Evolutionary conservation across 352 stramenopile species (phyloP).

Genomic region (Phytophthora europaea): DNA sequence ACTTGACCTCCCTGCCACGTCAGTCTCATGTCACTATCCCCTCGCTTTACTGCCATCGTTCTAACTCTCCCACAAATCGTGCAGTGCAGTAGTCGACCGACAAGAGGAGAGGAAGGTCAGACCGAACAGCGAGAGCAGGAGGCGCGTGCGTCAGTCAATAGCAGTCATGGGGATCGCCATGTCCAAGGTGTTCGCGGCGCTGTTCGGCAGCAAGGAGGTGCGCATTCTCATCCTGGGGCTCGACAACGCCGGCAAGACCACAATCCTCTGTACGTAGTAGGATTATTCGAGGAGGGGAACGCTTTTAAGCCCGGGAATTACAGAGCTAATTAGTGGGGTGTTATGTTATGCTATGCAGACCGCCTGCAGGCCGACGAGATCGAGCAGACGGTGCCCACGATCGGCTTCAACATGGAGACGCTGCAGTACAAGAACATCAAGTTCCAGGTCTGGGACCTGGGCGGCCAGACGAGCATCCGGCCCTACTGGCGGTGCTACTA

Average conservation of each 20-base stretch:
- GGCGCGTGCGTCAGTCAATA: background rate
- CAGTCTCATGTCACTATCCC: slow-evolving; percentile 20
- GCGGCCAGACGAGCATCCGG: slow-evolving; percentile 99
- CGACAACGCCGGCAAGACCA: slow-evolving; percentile 99
- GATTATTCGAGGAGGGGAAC: background rate
- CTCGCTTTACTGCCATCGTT: slow-evolving; percentile 9
- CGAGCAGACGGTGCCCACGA: slow-evolving; percentile 99
- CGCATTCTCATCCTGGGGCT: slow-evolving; percentile 99
- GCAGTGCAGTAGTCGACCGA: no score
- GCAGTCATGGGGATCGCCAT: slow-evolving; percentile 97
- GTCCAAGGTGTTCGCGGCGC: slow-evolving; percentile 96
- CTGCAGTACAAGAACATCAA: slow-evolving; percentile 95
- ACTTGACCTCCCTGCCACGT: slow-evolving; percentile 12
- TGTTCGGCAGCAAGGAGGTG: slow-evolving; percentile 99
- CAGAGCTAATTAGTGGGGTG: slow-evolving; percentile 1
- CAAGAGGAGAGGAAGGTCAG: slow-evolving; percentile 13
- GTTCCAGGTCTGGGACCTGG: slow-evolving; percentile 99
- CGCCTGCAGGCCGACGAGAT: slow-evolving; percentile 94
- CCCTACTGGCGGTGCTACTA: slow-evolving; percentile 99
- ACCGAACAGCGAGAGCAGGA: slow-evolving; percentile 10
- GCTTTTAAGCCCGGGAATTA: background rate
- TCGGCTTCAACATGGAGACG: slow-evolving; percentile 98
- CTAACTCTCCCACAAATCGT: slow-evolving; percentile 34
- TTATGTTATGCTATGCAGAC: slow-evolving; percentile 49
- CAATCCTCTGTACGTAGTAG: slow-evolving; percentile 96